Evolutionary conservation across 192 early-diverging fungal genomes (phyloP).

Genomic region (Coemansia sp.): DNA sequence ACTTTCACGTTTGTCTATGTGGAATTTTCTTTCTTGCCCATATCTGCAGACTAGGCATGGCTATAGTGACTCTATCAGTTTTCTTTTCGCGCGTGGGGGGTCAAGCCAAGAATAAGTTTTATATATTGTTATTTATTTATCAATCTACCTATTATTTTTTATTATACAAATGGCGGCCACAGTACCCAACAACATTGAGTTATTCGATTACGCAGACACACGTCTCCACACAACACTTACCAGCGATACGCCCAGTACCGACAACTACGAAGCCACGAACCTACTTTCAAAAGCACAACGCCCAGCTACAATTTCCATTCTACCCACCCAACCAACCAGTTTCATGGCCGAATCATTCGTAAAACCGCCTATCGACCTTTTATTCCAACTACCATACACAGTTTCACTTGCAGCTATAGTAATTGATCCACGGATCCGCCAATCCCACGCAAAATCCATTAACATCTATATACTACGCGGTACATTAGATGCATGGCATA

Average conservation of each 20-base stretch:
- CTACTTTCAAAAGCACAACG: neutral
- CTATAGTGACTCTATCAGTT: neutral
- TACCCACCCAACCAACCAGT: neutral
- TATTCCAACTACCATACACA: constrained; percentile 7
- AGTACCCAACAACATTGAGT: constrained; percentile 6
- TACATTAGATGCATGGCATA: neutral
- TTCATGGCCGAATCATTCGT: constrained; percentile 34
- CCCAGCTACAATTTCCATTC: neutral
- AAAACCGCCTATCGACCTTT: constrained; percentile 23
- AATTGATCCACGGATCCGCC: constrained; percentile 21
- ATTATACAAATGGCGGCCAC: neutral
- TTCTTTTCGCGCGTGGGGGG: neutral
- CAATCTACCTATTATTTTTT: too few relatives aligned
- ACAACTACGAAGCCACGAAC: constrained; percentile 14
- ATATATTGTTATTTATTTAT: neutral
- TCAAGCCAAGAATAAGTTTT: neutral
- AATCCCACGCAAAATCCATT: neutral
- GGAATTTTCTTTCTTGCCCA: neutral
- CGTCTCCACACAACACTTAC: constrained; percentile 10
- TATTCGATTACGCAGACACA: constrained; percentile 30
- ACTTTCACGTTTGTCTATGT: neutral
- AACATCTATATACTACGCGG: neutral
- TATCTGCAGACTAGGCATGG: neutral
- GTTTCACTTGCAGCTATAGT: constrained; percentile 17
- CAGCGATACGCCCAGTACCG: constrained; percentile 14